Percentiles rank a stretch among this genome's conserved stretches.
phyloP scores from a whole-genome alignment of 2,329 filamentous ascomycete species.

The Zymoseptoria crescenta region DNA sequence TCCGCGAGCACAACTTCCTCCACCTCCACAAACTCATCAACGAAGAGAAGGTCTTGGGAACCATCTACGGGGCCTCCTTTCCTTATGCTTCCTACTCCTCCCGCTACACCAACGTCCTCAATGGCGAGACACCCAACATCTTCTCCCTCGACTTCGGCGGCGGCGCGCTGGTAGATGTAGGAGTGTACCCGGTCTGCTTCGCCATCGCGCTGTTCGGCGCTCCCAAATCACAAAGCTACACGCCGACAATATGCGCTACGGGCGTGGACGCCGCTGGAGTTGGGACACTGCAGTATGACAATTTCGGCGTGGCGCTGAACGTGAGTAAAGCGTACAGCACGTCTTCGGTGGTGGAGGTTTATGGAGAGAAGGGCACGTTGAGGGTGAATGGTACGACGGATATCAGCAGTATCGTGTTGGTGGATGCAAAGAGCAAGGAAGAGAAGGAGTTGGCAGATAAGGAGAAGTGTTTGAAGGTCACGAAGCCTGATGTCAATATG shows the following conservation, averaged over 20 bases:
- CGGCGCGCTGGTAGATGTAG: conserved; percentile 42
- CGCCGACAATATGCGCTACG: conserved; percentile 36
- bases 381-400: conserved; percentile 39
- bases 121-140: conserved; percentile 41
- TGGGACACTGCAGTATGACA: conserved; percentile 37
- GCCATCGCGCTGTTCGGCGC: conserved; percentile 42
- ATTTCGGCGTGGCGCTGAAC: conserved; percentile 38
- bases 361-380: conserved; percentile 42
- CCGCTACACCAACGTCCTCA: conserved; percentile 41
- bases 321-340: conserved; percentile 39
- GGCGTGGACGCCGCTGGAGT: conserved; percentile 42
- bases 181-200: conserved; percentile 42
- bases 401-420: conserved; percentile 35
- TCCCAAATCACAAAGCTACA: conserved; percentile 36
- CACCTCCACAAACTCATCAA: conserved; percentile 31
- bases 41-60: conserved; percentile 34
- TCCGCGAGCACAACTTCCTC: conserved; percentile 45
- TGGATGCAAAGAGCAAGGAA: conserved; percentile 38
- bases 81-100: conserved; percentile 39
- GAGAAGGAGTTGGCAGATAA: conserved; percentile 33
- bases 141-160: conserved; percentile 42
- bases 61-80: conserved; percentile 38
- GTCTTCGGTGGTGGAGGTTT: conserved; percentile 40
- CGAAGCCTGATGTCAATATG: conserved; percentile 38
- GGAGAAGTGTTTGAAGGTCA: conserved; percentile 23